Conservation (phyloP, 306 rosid species). For the Sindora glabra region DNA sequence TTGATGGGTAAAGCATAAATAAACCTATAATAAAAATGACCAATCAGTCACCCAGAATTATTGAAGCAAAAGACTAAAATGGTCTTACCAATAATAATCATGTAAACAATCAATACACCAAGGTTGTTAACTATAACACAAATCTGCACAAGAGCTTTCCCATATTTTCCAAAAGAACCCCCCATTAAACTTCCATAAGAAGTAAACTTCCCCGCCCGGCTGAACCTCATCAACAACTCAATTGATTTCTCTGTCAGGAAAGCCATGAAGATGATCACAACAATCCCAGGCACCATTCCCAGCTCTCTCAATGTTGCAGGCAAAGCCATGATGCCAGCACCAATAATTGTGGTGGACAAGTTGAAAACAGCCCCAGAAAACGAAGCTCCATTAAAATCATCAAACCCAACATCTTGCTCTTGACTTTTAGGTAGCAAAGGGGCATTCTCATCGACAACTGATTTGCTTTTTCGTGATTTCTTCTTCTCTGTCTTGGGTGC, state of each 20-base stretch:
- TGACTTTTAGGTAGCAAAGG: conserved; percentile 55
- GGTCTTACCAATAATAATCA: conserved; percentile 74
- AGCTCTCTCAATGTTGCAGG: conserved; percentile 73
- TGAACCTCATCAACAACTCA: conserved; percentile 58
- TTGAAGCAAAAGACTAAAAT: not conserved
- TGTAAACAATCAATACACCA: conserved; percentile 68
- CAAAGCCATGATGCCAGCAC: conserved; percentile 91
- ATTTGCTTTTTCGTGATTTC: conserved; percentile 34
- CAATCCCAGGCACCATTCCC: conserved; percentile 78
- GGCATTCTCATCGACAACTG: conserved; percentile 42
- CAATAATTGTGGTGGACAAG: conserved; percentile 75
- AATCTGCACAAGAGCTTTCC: conserved; percentile 53
- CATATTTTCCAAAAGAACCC: conserved; percentile 61
- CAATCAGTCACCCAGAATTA: not conserved
- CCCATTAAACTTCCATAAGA: conserved; percentile 77
- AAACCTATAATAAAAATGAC: not conserved
- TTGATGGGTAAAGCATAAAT: not conserved
- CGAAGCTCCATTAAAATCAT: conserved; percentile 77
- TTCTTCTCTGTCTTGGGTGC: conserved; percentile 30
- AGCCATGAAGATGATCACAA: conserved; percentile 51
- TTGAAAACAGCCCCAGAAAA: conserved; percentile 85
- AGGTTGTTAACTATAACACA: conserved; percentile 57
- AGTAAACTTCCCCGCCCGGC: conserved; percentile 51
- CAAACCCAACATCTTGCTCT: conserved; percentile 31
- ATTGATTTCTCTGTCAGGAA: conserved; percentile 67